Base-by-base conservation (phyloP, 1,284 basidiomycete species). In the Phellinidium pouzarii region DNA sequence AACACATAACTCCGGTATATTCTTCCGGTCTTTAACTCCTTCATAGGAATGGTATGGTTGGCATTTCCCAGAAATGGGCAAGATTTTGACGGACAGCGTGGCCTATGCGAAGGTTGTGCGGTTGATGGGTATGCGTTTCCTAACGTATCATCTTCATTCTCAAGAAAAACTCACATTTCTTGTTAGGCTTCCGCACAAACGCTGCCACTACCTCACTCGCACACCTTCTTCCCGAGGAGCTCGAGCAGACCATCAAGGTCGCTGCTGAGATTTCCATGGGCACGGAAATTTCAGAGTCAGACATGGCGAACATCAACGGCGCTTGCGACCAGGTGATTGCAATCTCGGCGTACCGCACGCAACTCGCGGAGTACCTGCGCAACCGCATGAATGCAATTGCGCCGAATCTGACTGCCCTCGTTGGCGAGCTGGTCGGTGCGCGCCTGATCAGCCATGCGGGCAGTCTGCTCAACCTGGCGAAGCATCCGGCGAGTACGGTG, bases 51-150 rank as follows among this genome's bases (percentile, higher is more conserved):
- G 95, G 95, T 99, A 98, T 66, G 95, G 95, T 22, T 99, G 95
- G 95, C 95, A 99, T 75, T 98, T 98, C 80, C 95, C 95, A 8
- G 95, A 99, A 72, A 92, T 99, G 88, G 91, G 87, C 62, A 98
- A 98, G 76, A 97, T 99, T 68, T 89, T 98, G 61, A 83, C 87
- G 59, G 95, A 99, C 76, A 99, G 96, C 72, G 75, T 95, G 52
- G 94, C 94, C 22, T 99, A 98, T 68, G 93, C 96, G 55, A 95
- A 94, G 71, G 84, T 89, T 55, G 82, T 96, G 62, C 85, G 84
- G 59, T 70, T 76, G 36, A 94, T 96, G 91, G 93, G 87, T 84
- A 63, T 48, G 75, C 66, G 34, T 44, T 1, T 27, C 44, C 9
- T 31, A 22, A 8, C 25, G 31, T 22, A 36, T 40, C 29, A 44